Evolutionary conservation across 495 filamentous ascomycete genomes (phyloP), one percentile per base, ranked within the genome.

Genomic region (Penicillium chermesinum): DNA sequence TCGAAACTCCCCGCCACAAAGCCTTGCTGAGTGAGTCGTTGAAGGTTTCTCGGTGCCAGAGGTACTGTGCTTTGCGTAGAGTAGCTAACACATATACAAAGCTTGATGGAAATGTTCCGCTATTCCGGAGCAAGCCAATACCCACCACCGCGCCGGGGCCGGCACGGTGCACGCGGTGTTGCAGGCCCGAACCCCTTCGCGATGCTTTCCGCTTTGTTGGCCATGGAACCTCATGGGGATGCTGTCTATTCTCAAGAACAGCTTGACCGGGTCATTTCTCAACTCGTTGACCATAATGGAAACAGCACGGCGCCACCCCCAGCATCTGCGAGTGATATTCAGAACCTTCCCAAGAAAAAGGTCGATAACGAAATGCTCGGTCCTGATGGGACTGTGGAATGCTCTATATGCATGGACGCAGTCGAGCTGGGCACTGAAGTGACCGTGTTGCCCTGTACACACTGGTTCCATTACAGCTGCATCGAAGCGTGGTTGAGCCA

Each of bases 201-300:
- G 2, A 61, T 68, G 20, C 54, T 71, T 17, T 72, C 65, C 7
- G 64, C 70, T 4, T 51, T 91, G 30, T 62, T 89, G 33, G 81
- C 80, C 52, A 72, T 84, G 22, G 80, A 73, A 7, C 73, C 75
- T 4, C 73, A 78, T 44, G 89, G 89, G 12, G 91, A 97, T 63
- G 88, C 83, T n/a, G 93, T 96, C 1, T 95, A 89, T 58, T 83
- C 85, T 1, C 88, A 96, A 70, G 90, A 93, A 67, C 89, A 87
- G 12, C 69, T 97, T 1, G 91, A 98, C 62, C 82, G 87, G 25
- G 85, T 98, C 48, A 85, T 98, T 35, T 84, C 88, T 1, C 79
- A 86, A 49, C 72, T 98, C 22, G 89, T 96, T 79, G 91, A 96
- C 55, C 81, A 87, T 46, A 83, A 86, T 41, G 75, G 77, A 15